Conservation (phyloP, 129 eudicot species). For the Dittrichia graveolens region DNA sequence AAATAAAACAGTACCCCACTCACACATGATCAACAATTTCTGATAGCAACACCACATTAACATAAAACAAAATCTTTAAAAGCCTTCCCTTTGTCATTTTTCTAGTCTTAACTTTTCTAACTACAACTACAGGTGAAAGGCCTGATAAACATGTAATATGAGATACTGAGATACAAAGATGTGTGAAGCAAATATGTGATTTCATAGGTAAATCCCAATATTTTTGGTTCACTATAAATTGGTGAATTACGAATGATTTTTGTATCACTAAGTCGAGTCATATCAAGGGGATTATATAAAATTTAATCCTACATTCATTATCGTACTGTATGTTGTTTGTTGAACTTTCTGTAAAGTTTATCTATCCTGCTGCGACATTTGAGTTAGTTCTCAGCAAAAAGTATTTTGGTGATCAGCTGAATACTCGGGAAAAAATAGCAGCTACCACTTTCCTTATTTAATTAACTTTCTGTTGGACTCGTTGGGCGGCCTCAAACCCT, state of each 20-base stretch:
- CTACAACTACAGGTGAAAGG: constrained; percentile 6
- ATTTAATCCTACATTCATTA: neutral
- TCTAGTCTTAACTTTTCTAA: neutral
- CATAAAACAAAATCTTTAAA: constrained; percentile 26
- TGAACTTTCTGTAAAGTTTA: neutral
- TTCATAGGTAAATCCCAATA: neutral
- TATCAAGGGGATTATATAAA: neutral
- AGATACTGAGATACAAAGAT: neutral
- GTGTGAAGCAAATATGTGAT: constrained; percentile 5
- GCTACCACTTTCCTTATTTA: no score
- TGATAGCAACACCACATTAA: constrained; percentile 29
- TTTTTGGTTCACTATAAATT: neutral
- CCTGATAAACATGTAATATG: neutral
- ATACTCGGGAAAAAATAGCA: no score
- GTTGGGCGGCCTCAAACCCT: no score
- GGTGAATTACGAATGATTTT: neutral
- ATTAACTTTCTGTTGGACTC: no score
- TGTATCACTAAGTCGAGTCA: neutral
- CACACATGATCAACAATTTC: constrained; percentile 31
- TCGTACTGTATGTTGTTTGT: neutral
- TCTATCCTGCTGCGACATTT: neutral
- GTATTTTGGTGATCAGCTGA: neutral
- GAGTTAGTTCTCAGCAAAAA: neutral
- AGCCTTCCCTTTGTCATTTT: constrained; percentile 11
- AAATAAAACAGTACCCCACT: constrained; percentile 21